A percentile compares a stretch with the other conserved stretches of the same genome.
Conservation (phyloP, 352 stramenopile genomes). For the Phytophthora sp. region DNA sequence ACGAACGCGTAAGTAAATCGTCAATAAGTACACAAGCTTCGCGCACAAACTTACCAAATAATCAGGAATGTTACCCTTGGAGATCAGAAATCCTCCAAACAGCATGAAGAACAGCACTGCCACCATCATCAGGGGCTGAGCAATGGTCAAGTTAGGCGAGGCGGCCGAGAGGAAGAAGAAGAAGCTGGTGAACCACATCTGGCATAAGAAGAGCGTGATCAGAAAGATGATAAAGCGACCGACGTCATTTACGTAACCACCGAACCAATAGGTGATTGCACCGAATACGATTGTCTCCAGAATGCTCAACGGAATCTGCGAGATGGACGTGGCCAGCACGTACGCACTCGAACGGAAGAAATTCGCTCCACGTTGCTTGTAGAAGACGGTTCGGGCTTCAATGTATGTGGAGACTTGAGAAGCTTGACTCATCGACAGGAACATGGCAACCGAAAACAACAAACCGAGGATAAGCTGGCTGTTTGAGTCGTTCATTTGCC, state of each 20-base stretch:
- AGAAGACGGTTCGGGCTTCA: slow-evolving; percentile 74
- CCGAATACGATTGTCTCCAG: slow-evolving; percentile 86
- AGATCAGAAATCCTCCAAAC: slow-evolving; percentile 73
- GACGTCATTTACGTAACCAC: slow-evolving; percentile 58
- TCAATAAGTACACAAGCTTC: too few relatives aligned
- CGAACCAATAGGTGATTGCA: slow-evolving; percentile 89
- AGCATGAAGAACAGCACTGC: slow-evolving; percentile 71
- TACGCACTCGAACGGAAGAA: slow-evolving; percentile 91
- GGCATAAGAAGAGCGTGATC: slow-evolving; percentile 63
- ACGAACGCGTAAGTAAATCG: too few relatives aligned
- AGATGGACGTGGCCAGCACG: slow-evolving; percentile 61
- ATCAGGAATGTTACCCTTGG: slow-evolving; percentile 57
- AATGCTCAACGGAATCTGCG: slow-evolving; percentile 54
- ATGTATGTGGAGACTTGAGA: slow-evolving; percentile 84
- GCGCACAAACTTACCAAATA: too few relatives aligned
- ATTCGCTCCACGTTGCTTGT: slow-evolving; percentile 90
- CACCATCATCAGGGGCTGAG: slow-evolving; percentile 65
- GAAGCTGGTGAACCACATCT: slow-evolving; percentile 72
- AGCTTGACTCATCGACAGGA: slow-evolving; percentile 82
- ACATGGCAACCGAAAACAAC: slow-evolving; percentile 89
- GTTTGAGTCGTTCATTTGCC: slow-evolving; percentile 61
- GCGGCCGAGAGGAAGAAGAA: slow-evolving; percentile 71
- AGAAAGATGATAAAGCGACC: slow-evolving; percentile 67
- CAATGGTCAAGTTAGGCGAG: slow-evolving; percentile 58
- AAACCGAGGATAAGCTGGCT: slow-evolving; percentile 77